Conservation (phyloP, 2,329 filamentous ascomycete species). For the Aspergillus fructus region DNA sequence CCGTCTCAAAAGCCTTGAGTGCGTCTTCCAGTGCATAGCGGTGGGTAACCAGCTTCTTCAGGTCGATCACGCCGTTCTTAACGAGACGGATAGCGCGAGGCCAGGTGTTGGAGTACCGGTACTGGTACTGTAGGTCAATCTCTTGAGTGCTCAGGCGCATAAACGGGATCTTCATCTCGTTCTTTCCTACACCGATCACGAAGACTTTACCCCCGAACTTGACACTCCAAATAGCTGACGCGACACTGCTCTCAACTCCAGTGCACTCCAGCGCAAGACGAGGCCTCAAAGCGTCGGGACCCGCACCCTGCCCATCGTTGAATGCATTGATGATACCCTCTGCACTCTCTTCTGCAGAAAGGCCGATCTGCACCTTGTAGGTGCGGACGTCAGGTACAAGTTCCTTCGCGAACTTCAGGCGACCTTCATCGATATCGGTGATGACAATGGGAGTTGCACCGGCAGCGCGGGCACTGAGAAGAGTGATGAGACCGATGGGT, state of each 20-base stretch:
- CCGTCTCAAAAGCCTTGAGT: slow-evolving; percentile 83
- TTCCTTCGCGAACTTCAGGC: slow-evolving; percentile 80
- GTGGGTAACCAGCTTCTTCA: slow-evolving; percentile 83
- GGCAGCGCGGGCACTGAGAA: slow-evolving; percentile 80
- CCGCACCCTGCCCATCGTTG: slow-evolving; percentile 47
- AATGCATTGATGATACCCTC: slow-evolving; percentile 67
- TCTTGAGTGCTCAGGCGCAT: slow-evolving; percentile 89
- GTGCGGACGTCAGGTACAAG: slow-evolving; percentile 77
- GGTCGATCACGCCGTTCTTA: slow-evolving; percentile 77
- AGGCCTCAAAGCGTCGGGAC: slow-evolving; percentile 67
- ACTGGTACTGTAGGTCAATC: slow-evolving; percentile 94
- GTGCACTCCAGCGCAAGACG: slow-evolving; percentile 87
- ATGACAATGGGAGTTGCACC: slow-evolving; percentile 90
- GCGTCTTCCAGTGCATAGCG: slow-evolving; percentile 83
- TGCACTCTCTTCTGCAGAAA: slow-evolving; percentile 67
- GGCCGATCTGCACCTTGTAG: slow-evolving; percentile 52
- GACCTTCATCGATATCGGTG: slow-evolving; percentile 87
- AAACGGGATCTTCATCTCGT: slow-evolving; percentile 93
- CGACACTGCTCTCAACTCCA: slow-evolving; percentile 86
- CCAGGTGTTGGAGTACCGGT: slow-evolving; percentile 96
- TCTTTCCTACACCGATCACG: slow-evolving; percentile 91
- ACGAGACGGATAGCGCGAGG: slow-evolving; percentile 86
- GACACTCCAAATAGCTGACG: slow-evolving; percentile 79
- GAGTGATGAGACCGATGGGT: slow-evolving; percentile 86
- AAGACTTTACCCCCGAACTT: slow-evolving; percentile 98